A percentile compares a stretch with the other conserved stretches of the same genome.
These are phyloP conservation scores for Byssothecium circinans DNA, from an alignment of 2,329 filamentous ascomycete species.

Conservation along the genomic window DNA sequence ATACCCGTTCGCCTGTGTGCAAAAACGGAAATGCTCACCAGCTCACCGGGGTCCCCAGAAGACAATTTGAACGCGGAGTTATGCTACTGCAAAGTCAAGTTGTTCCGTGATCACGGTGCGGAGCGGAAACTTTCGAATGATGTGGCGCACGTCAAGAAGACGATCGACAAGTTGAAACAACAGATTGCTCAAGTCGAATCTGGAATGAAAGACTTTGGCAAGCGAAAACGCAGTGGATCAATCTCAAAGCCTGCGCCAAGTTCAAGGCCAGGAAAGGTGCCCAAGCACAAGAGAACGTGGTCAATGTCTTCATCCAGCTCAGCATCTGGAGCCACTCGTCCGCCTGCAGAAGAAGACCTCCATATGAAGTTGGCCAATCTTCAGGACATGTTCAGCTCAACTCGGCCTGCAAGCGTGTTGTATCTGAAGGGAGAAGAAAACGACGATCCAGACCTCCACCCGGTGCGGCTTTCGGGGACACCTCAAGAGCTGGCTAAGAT, in stretches of 20 bases:
- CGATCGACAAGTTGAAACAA: constrained; percentile 93
- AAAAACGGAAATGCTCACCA: constrained; percentile 72
- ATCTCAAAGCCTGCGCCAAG: constrained; percentile 52
- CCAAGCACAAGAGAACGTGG: constrained; percentile 93
- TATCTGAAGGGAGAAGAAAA: constrained; percentile 75
- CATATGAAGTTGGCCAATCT: constrained; percentile 76
- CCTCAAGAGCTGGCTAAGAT: constrained; percentile 60
- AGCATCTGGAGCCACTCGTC: constrained; percentile 42
- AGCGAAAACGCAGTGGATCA: constrained; percentile 61
- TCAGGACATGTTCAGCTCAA: constrained; percentile 88
- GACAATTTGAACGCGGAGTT: constrained; percentile 64
- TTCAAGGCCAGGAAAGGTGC: constrained; percentile 72
- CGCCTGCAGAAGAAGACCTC: constrained; percentile 66
- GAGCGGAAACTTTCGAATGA: constrained; percentile 95
- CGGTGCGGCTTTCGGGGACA: constrained; percentile 72
- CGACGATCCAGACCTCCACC: constrained; percentile 78
- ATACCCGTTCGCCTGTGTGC: constrained; percentile 91
- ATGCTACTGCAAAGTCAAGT: constrained; percentile 94
- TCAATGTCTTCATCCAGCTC: constrained; percentile 77
- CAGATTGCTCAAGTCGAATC: constrained; percentile 78
- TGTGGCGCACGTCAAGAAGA: constrained; percentile 91
- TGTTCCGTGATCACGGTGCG: constrained; percentile 94
- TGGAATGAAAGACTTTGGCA: constrained; percentile 61
- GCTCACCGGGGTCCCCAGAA: constrained; percentile 50
- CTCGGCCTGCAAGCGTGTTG: constrained; percentile 73